Evolutionary conservation across 495 filamentous ascomycete genomes (phyloP).

Genomic region (Parmelia sp.): DNA sequence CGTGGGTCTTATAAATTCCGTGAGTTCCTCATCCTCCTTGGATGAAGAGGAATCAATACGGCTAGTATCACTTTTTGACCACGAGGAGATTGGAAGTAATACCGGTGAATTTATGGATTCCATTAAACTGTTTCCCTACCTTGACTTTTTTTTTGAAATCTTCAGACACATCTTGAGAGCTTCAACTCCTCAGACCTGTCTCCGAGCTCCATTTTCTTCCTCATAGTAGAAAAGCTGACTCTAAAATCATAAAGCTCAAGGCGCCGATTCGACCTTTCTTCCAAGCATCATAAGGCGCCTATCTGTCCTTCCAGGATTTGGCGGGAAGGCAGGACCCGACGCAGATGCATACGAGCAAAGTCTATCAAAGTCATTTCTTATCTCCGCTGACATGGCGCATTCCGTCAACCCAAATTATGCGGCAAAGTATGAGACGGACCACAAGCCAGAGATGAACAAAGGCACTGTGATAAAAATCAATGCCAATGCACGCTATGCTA

Average conservation of each 20-base stretch:
- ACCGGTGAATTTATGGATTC: too few species aligned
- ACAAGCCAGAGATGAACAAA: slow-evolving; percentile 92
- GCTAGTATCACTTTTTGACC: slow-evolving; percentile 87
- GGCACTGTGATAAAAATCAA: slow-evolving; percentile 97
- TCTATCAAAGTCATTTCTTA: slow-evolving; percentile 81
- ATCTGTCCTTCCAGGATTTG: slow-evolving; percentile 59
- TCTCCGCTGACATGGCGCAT: slow-evolving; percentile 98
- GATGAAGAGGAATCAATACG: slow-evolving; percentile 76
- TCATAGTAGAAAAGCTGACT: too few species aligned
- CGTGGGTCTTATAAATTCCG: slow-evolving; percentile 71
- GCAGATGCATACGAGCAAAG: slow-evolving; percentile 84
- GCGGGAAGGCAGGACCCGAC: slow-evolving; percentile 35
- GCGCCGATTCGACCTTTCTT: slow-evolving; percentile 86
- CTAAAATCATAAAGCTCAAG: too few species aligned
- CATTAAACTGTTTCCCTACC: too few species aligned
- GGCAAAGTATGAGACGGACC: slow-evolving; percentile 81
- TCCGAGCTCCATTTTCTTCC: too few species aligned
- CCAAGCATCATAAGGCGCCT: slow-evolving; percentile 84
- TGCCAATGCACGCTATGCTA: slow-evolving; percentile 92
- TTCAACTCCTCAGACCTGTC: too few species aligned
- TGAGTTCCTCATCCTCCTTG: slow-evolving; percentile 54
- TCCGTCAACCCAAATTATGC: slow-evolving; percentile 90
- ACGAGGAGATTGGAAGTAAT: slow-evolving; percentile 91
- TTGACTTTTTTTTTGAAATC: too few species aligned
- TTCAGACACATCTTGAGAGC: too few species aligned